Evolutionary conservation across 805 yeast species (phyloP).

Genomic region (Tetrapisispora pingtungensis): DNA sequence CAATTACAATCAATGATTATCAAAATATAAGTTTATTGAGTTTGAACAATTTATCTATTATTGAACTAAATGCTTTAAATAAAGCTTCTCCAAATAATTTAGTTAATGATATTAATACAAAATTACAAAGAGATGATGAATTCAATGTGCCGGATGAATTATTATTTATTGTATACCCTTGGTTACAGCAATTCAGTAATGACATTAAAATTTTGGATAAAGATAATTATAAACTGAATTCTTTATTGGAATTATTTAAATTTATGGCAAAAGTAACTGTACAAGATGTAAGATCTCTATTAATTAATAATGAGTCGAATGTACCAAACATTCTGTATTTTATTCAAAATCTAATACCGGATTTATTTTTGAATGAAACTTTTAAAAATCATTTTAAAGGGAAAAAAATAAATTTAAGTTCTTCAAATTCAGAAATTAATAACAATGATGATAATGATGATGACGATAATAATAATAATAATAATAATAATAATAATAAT

Average conservation of each 20-base stretch:
- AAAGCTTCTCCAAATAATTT: neutral
- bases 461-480: too few relatives aligned
- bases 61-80: neutral
- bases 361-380: slow-evolving; percentile 16
- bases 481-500: too few relatives aligned
- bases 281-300: slow-evolving; percentile 24
- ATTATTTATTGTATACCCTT: slow-evolving; percentile 22
- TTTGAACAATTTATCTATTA: slow-evolving; percentile 10
- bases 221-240: slow-evolving; percentile 26
- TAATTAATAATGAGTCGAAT: slow-evolving; percentile 9
- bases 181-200: slow-evolving; percentile 22
- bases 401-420: neutral
- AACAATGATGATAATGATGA: too few relatives aligned
- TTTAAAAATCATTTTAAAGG: slow-evolving; percentile 9
- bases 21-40: slow-evolving; percentile 17
- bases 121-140: slow-evolving; percentile 12
- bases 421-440: neutral
- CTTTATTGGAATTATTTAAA: slow-evolving; percentile 27
- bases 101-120: slow-evolving; percentile 2
- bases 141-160: slow-evolving; percentile 20
- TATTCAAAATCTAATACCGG: slow-evolving; percentile 23
- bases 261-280: slow-evolving; percentile 22
- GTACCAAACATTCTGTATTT: slow-evolving; percentile 23
- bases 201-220: slow-evolving; percentile 22
- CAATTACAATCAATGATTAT: slow-evolving; percentile 18